Evolutionary conservation across 1,284 basidiomycete species (phyloP).

Genomic region (Termitomyces sp.): DNA sequence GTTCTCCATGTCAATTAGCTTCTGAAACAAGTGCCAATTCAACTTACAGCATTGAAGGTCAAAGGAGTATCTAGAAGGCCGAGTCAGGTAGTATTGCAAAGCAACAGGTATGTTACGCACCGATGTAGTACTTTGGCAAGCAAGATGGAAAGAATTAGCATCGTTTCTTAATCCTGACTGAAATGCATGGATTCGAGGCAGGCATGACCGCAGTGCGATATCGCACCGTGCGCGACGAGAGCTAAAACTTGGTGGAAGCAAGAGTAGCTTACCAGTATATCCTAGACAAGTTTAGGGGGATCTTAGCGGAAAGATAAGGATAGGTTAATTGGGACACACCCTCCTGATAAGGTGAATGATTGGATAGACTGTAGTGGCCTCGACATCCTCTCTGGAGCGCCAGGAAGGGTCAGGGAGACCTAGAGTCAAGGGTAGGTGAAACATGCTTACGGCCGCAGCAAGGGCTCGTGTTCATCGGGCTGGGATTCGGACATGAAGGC

Average conservation of each 20-base stretch:
- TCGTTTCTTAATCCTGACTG: background rate
- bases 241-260: background rate
- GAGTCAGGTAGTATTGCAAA: background rate
- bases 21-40: background rate
- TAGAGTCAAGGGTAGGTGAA: slow-evolving; percentile 1
- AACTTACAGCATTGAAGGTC: slow-evolving; percentile 61
- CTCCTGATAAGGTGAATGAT: slow-evolving; percentile 64
- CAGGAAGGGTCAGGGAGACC: background rate
- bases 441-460: slow-evolving; percentile 28
- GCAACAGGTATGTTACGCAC: slow-evolving; percentile 28
- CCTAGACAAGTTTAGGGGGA: slow-evolving; percentile 32
- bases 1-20: slow-evolving; percentile 8
- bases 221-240: slow-evolving; percentile 3
- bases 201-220: slow-evolving; percentile 3
- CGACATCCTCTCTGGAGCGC: slow-evolving; percentile 37
- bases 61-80: slow-evolving; percentile 63
- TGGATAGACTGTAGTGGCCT: slow-evolving; percentile 62
- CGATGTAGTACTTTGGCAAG: slow-evolving; percentile 53
- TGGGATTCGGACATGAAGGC: slow-evolving; percentile 27
- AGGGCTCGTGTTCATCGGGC: slow-evolving; percentile 30
- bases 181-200: background rate
- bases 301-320: background rate
- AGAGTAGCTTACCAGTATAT: slow-evolving; percentile 44
- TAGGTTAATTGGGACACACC: slow-evolving; percentile 29
- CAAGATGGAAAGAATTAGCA: background rate